Evolutionary conservation across 176 grass and related monocot genomes (phyloP).

Genomic region (sorghum (Sorghum bicolor)): Sorghum_bicolor_NCBIv3 NC_012875.2:1282001-1282500

Average conservation of each 20-base stretch:
- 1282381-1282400: not conserved
- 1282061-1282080: slow-evolving; percentile 91
- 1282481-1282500: not conserved
- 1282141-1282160: not conserved
- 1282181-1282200: slow-evolving; percentile 4
- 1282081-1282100: slow-evolving; percentile 95
- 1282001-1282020: slow-evolving; percentile 41
- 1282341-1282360: slow-evolving; percentile 7
- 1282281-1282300: not conserved
- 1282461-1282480: slow-evolving; percentile 17
- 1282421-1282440: not conserved
- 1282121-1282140: not conserved
- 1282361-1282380: not conserved
- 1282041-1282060: slow-evolving; percentile 99
- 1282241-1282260: not conserved
- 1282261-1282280: not conserved
- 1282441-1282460: not conserved
- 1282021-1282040: slow-evolving; percentile 91
- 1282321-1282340: not conserved
- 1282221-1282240: not conserved
- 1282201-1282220: not conserved
- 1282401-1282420: not conserved
- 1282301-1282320: not conserved
- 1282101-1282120: slow-evolving; percentile 9
- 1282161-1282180: not conserved